phyloP scores from a whole-genome alignment of 164 flowering plant genomes.

The Nelumbo lutea region DNA sequence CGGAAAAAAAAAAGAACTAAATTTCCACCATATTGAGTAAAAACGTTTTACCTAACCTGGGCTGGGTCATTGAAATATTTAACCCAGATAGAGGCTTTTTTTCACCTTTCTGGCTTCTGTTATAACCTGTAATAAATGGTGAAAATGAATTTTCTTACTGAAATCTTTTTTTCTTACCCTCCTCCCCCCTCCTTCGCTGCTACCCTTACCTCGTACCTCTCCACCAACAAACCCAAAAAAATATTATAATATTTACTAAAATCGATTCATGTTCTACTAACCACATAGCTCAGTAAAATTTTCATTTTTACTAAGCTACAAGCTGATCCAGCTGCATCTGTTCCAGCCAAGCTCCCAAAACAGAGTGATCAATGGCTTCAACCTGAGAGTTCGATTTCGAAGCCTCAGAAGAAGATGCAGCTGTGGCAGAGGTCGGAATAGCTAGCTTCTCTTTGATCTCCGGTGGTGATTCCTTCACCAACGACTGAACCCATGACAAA shows the following conservation, averaged over 20 bases:
- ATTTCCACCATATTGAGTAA: slow-evolving; percentile 15
- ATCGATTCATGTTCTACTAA: neutral
- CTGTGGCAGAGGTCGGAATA: slow-evolving; percentile 12
- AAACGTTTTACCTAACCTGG: slow-evolving; percentile 15
- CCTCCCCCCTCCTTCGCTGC: neutral
- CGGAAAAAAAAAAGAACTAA: slow-evolving; percentile 7
- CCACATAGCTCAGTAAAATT: slow-evolving; percentile 14
- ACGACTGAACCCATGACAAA: slow-evolving; percentile 87
- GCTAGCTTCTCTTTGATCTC: slow-evolving; percentile 53
- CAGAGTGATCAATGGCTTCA: slow-evolving; percentile 59
- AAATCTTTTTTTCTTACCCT: neutral
- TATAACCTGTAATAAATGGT: slow-evolving; percentile 12
- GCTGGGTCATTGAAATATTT: slow-evolving; percentile 6
- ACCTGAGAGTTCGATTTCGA: slow-evolving; percentile 27
- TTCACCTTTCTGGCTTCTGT: slow-evolving; percentile 8
- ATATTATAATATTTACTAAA: slow-evolving; percentile 15
- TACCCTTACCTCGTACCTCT: neutral
- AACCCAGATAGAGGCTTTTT: slow-evolving; percentile 12
- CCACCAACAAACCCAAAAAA: slow-evolving; percentile 19
- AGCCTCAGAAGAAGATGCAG: slow-evolving; percentile 24
- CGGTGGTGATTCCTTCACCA: slow-evolving; percentile 82
- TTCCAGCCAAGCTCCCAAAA: slow-evolving; percentile 78
- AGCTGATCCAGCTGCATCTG: slow-evolving; percentile 91
- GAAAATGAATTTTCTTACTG: slow-evolving; percentile 17
- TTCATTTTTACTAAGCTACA: slow-evolving; percentile 44